These are phyloP conservation scores for Phyllosticta ampelicida DNA, from an alignment of 2,329 filamentous ascomycete genomes.

Conservation along the genomic window DNA sequence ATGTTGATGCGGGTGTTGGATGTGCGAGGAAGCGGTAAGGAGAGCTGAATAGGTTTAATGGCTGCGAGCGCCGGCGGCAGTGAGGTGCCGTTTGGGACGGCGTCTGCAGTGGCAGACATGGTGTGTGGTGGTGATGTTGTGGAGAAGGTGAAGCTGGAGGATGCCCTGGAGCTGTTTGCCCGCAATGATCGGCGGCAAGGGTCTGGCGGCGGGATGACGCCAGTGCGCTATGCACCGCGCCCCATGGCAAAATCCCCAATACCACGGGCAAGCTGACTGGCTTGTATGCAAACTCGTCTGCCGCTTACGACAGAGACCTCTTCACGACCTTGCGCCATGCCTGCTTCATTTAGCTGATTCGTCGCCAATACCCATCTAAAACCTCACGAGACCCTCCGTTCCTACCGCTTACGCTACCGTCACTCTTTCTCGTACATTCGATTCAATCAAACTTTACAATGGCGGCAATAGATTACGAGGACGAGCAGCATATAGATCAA, in stretches of 20 bases:
- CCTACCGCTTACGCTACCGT: neutral
- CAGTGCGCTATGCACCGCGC: neutral
- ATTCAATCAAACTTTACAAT: neutral
- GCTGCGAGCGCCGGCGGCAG: neutral
- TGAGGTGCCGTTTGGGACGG: conserved; percentile 18
- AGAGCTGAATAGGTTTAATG: conserved; percentile 39
- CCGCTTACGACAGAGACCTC: neutral
- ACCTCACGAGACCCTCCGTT: neutral
- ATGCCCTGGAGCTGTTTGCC: neutral
- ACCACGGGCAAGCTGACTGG: neutral
- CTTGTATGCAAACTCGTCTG: neutral
- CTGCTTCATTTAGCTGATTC: neutral
- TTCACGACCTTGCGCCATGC: neutral
- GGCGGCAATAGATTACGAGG: neutral
- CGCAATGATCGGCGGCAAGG: neutral
- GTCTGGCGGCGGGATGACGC: neutral
- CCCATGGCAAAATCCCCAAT: neutral
- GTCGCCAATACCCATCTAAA: neutral
- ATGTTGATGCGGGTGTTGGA: conserved; percentile 48
- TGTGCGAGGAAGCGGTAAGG: conserved; percentile 46
- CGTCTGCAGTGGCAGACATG: neutral
- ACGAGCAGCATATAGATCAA: neutral
- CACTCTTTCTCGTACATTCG: neutral
- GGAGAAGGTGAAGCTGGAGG: neutral
- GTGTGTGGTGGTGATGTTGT: neutral